phyloP scores from a whole-genome alignment of 805 yeast species.

The Cephaloascus albidus region DNA sequence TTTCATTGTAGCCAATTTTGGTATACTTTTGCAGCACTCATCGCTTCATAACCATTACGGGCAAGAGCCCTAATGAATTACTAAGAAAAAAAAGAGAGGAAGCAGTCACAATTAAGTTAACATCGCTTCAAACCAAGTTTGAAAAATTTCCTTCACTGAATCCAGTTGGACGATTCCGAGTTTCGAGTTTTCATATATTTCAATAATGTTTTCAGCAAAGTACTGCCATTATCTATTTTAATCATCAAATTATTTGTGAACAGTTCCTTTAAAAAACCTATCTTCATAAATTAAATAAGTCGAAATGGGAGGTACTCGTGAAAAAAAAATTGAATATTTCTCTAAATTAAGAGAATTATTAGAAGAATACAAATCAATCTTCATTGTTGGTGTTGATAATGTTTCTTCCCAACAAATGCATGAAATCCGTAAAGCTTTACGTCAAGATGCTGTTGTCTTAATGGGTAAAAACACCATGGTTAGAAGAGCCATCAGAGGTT shows the following conservation, averaged over 20 bases:
- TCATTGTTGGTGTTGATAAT: constrained; percentile 99
- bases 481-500: constrained; percentile 98
- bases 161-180: too few relatives aligned
- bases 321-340: constrained; percentile 94
- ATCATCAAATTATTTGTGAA: background rate
- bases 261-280: constrained; percentile 82
- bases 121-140: too few relatives aligned
- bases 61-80: too few relatives aligned
- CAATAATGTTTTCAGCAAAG: too few relatives aligned
- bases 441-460: constrained; percentile 90
- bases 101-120: too few relatives aligned
- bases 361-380: constrained; percentile 96
- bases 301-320: constrained; percentile 99
- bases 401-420: constrained; percentile 99
- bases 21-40: too few relatives aligned
- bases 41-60: too few relatives aligned
- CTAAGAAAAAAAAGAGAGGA: too few relatives aligned
- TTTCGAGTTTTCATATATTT: too few relatives aligned
- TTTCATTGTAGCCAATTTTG: too few relatives aligned
- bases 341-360: constrained; percentile 88
- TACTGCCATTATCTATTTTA: too few relatives aligned
- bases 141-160: too few relatives aligned
- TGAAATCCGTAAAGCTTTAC: constrained; percentile 94
- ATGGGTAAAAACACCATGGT: constrained; percentile 99
- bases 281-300: constrained; percentile 52